Percentiles rank a stretch among this genome's conserved stretches.
These are phyloP conservation scores for Cordyceps pruinosa DNA, from an alignment of 2,329 filamentous ascomycete genomes.

Conservation along the genomic window DNA sequence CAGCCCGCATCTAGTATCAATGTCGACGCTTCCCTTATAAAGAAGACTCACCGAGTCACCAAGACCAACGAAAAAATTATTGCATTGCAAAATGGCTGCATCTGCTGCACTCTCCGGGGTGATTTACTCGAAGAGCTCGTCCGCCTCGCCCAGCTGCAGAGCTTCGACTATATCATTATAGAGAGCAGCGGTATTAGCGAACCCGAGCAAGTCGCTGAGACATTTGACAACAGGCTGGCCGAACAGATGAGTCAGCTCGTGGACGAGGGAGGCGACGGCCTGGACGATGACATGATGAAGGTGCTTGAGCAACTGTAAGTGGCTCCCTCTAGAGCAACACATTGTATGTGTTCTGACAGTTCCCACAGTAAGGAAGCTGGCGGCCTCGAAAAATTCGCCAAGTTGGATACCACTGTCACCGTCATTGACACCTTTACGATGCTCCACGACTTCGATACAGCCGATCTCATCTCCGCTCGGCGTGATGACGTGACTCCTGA, in stretches of 20 bases:
- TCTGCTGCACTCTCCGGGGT: constrained; percentile 67
- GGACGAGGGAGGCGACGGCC: constrained; percentile 21
- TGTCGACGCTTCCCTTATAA: constrained; percentile 57
- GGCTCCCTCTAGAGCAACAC: neutral
- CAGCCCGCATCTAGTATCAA: constrained; percentile 41
- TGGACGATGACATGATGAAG: constrained; percentile 30
- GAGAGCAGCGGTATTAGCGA: constrained; percentile 68
- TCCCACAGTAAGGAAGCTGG: constrained; percentile 42
- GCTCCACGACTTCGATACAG: constrained; percentile 64
- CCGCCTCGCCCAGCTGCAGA: constrained; percentile 50
- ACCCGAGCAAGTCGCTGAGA: constrained; percentile 68
- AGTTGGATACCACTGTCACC: constrained; percentile 64
- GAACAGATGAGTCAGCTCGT: constrained; percentile 36
- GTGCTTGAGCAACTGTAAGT: constrained; percentile 31
- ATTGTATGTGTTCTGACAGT: rapidly evolving
- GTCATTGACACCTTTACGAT: constrained; percentile 69
- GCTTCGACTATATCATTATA: constrained; percentile 65
- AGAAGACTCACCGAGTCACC: constrained; percentile 47
- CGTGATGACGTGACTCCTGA: constrained; percentile 56
- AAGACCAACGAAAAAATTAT: constrained; percentile 59
- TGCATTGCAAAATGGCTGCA: constrained; percentile 65
- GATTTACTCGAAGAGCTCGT: constrained; percentile 66
- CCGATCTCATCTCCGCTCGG: constrained; percentile 58
- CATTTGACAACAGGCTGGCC: constrained; percentile 53
- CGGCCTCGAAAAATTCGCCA: constrained; percentile 58